Conservation (phyloP, 108 stramenopile species). For the Nitzschia inconspicua region DNA sequence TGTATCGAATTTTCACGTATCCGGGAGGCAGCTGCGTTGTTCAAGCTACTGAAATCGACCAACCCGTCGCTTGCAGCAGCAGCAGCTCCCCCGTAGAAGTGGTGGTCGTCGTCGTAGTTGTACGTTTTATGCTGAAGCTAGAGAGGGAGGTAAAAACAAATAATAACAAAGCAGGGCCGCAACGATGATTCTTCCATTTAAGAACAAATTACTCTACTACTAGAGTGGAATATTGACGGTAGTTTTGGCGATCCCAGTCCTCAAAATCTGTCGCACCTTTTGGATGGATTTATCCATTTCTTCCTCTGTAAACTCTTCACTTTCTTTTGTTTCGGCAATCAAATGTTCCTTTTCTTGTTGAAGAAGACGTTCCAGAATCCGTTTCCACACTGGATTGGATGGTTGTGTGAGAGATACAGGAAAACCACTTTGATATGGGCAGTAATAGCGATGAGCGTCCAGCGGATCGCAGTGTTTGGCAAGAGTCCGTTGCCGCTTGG, state of each 20-base stretch:
- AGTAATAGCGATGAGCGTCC: constrained; percentile 35
- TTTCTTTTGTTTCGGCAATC: neutral
- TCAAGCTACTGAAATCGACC: constrained; percentile 67
- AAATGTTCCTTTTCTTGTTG: neutral
- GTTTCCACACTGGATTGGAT: constrained; percentile 27
- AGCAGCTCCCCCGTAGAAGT: too few species aligned
- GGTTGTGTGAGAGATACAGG: neutral
- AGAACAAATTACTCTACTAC: neutral
- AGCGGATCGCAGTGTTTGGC: constrained; percentile 5
- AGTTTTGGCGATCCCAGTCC: constrained; percentile 16
- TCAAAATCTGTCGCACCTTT: constrained; percentile 18
- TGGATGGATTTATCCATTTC: neutral
- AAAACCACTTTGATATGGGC: constrained; percentile 26
- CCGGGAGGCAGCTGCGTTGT: constrained; percentile 91
- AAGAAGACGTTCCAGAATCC: constrained; percentile 13
- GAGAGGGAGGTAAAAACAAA: too few species aligned
- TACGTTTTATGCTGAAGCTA: too few species aligned
- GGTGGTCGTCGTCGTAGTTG: too few species aligned
- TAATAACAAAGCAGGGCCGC: neutral
- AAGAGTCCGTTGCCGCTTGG: constrained; percentile 13
- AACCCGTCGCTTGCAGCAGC: too few species aligned
- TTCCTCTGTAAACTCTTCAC: neutral
- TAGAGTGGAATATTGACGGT: neutral
- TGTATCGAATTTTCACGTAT: constrained; percentile 95
- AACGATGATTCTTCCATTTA: neutral